Conservation (phyloP, 164 flowering plant genomes). For the Chloranthus sessilifolius region DNA sequence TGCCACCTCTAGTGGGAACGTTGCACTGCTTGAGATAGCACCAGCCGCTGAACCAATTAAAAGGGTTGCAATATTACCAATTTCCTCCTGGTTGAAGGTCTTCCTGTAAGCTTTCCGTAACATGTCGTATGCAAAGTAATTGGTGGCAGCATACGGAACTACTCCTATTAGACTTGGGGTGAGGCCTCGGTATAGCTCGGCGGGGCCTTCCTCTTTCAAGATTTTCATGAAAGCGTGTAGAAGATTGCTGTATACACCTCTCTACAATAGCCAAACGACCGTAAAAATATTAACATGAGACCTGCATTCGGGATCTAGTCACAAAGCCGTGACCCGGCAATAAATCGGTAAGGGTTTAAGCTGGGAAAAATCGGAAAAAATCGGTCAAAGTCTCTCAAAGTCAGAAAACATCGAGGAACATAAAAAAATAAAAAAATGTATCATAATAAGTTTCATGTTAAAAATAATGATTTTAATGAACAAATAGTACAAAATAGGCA, state of each 20-base stretch:
- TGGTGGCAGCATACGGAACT: conserved; percentile 91
- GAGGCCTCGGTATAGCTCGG: conserved; percentile 89
- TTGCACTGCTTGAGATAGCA: conserved; percentile 68
- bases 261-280: conserved; percentile 33
- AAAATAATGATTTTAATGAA: too few species aligned
- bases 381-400: too few species aligned
- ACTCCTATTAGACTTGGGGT: conserved; percentile 92
- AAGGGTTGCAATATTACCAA: conserved; percentile 65
- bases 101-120: conserved; percentile 55
- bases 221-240: conserved; percentile 84
- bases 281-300: too few species aligned
- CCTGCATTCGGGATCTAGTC: too few species aligned
- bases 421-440: too few species aligned
- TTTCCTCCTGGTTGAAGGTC: conserved; percentile 35
- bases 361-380: too few species aligned
- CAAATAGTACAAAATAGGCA: too few species aligned
- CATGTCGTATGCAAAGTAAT: conserved; percentile 86
- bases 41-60: conserved; percentile 80
- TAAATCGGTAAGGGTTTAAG: too few species aligned
- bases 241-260: conserved; percentile 65
- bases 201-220: conserved; percentile 66
- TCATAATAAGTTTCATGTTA: too few species aligned
- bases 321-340: too few species aligned
- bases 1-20: conserved; percentile 84
- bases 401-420: too few species aligned